Evolutionary conservation across 768 basidiomycete genomes (phyloP).

Genomic region (Hericium erinaceus): DNA sequence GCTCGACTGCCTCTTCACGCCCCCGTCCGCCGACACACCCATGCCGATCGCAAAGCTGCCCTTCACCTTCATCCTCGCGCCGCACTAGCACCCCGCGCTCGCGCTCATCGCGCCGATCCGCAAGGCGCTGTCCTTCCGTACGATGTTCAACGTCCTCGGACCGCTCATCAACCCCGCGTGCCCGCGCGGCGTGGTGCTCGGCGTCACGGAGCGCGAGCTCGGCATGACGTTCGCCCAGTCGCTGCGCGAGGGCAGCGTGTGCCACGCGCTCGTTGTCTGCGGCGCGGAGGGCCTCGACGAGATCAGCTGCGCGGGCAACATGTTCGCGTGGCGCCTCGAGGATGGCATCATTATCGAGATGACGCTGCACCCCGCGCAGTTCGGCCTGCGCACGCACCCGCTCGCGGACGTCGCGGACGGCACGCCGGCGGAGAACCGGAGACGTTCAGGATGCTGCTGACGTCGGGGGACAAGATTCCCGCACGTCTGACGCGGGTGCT

Average conservation of each 20-base stretch:
- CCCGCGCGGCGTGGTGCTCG: slow-evolving; percentile 85
- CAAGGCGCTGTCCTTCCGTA: slow-evolving; percentile 83
- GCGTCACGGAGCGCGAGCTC: slow-evolving; percentile 75
- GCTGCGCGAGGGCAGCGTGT: slow-evolving; percentile 62
- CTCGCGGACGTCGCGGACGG: slow-evolving; percentile 64
- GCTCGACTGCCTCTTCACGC: slow-evolving; percentile 66
- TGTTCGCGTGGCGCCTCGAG: slow-evolving; percentile 73
- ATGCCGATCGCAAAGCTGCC: slow-evolving; percentile 53
- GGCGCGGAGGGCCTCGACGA: slow-evolving; percentile 90
- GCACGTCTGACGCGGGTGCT: slow-evolving; percentile 50
- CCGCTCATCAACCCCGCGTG: slow-evolving; percentile 88
- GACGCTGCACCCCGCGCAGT: slow-evolving; percentile 59
- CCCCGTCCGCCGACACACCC: slow-evolving; percentile 51
- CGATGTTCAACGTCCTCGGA: slow-evolving; percentile 92
- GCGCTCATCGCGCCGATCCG: slow-evolving; percentile 78
- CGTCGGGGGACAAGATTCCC: slow-evolving; percentile 46
- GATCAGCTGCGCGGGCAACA: slow-evolving; percentile 89
- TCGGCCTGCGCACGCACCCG: slow-evolving; percentile 68
- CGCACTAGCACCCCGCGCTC: slow-evolving; percentile 86
- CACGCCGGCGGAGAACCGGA: slow-evolving; percentile 69
- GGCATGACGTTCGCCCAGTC: slow-evolving; percentile 76
- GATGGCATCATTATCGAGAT: slow-evolving; percentile 56
- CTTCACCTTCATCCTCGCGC: slow-evolving; percentile 90
- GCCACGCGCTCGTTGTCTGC: slow-evolving; percentile 86
- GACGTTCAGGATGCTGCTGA: slow-evolving; percentile 58